Base-by-base conservation (phyloP, 2,329 filamentous ascomycete genomes). In the Lachnellula cervina region DNA sequence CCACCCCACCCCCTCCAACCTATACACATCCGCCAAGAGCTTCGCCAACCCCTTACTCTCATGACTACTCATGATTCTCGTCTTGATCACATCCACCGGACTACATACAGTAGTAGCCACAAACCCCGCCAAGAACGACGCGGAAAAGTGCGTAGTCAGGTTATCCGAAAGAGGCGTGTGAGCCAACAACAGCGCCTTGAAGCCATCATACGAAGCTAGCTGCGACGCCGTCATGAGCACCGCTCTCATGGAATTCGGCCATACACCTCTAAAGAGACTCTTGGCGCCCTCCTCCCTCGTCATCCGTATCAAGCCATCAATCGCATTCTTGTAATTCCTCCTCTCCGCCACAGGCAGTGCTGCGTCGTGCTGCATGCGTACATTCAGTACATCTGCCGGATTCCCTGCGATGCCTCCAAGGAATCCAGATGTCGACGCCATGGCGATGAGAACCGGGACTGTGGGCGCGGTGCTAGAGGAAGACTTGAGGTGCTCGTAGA, bases 341-440 rank as follows among this genome's bases (percentile, higher is more conserved):
- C 90, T 84, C 68, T 95, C 77, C 5, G 80, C 80, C 0, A 75
- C 67, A 0, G 91, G 88, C 1, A 97, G 82, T 0, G 90, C 84
- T 2, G 89, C 86, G 68, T 87, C 94, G 74, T 96, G 90, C 75
- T 99, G 94, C 94, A 99, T 99, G 63, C 94, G 90, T 49, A 99
- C 94, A 73, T 99, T 99, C 68, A 97, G 80, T 35, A 99, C 91
- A 71, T 99, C 94, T 62, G 92, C 93, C 2, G 92, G 91, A 74
- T 97, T 99, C 62, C 94, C 94, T 5, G 87, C 89, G 47, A 97
- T 76, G 49, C 94, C 94, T 59, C 94, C 94, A 2, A 95, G 73
- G 69, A 97, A 89, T 51, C 94, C 94, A 7, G 94, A 93, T 28
- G 84, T 75, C 23, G 85, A 87, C 52, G 93, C 90, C 73, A 97